Evolutionary conservation across 208 protist genomes (phyloP).

Genomic region (Tritrichomonas foetus): DNA sequence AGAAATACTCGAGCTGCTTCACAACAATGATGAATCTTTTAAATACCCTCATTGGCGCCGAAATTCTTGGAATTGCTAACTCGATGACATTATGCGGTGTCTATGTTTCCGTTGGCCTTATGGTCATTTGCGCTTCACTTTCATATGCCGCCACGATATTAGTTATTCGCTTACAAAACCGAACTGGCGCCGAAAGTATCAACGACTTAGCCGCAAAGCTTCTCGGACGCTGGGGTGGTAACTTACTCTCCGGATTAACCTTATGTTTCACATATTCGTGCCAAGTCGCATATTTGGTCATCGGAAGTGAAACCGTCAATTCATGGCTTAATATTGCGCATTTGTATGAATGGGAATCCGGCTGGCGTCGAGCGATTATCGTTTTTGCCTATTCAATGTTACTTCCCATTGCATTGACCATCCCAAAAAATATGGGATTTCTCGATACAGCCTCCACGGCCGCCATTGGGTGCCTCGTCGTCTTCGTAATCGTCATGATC

Average conservation of each 20-base stretch:
- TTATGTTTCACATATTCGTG: background rate
- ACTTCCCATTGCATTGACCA: background rate
- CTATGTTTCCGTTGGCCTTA: background rate
- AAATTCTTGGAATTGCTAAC: background rate
- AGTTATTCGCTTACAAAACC: background rate
- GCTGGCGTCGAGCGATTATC: background rate
- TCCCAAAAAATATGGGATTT: background rate
- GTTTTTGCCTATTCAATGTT: background rate
- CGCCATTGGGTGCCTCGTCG: background rate
- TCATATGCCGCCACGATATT: background rate
- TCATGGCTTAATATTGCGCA: background rate
- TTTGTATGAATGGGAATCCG: too few species aligned
- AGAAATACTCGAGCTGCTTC: background rate
- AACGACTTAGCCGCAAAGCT: background rate
- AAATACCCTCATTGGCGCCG: background rate
- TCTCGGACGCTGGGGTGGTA: background rate
- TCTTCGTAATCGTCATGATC: background rate
- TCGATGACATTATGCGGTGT: background rate
- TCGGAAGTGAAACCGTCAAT: background rate
- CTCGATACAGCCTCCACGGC: background rate
- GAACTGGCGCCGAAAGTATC: background rate
- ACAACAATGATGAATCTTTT: slow-evolving; percentile 27
- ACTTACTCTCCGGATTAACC: background rate
- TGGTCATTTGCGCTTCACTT: background rate
- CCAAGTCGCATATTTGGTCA: background rate